Conservation (phyloP, 805 yeast genomes). For the Zygoascus flipseniorum region DNA sequence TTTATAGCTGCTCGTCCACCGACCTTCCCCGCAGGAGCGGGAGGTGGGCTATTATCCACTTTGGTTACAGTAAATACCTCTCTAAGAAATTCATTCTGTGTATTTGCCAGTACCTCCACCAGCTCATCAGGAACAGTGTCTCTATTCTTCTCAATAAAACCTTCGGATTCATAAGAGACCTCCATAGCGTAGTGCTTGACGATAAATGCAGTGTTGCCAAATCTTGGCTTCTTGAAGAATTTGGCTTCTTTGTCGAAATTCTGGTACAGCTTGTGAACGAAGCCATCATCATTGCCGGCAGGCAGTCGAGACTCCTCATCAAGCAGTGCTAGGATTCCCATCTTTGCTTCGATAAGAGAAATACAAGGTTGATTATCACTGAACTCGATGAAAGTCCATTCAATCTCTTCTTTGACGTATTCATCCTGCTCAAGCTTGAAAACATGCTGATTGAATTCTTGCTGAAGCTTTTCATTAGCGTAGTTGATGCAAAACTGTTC, state of each 20-base stretch:
- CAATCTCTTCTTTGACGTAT: slow-evolving; percentile 82
- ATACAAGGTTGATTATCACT: slow-evolving; percentile 97
- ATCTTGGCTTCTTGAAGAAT: slow-evolving; percentile 86
- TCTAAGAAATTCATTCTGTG: slow-evolving; percentile 58
- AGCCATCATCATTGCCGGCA: slow-evolving; percentile 83
- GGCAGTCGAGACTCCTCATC: slow-evolving; percentile 96
- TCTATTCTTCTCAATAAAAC: slow-evolving; percentile 93
- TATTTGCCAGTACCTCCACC: slow-evolving; percentile 66
- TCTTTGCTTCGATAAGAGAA: slow-evolving; percentile 75
- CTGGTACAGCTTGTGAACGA: slow-evolving; percentile 85
- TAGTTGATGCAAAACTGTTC: slow-evolving; percentile 94
- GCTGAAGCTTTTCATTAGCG: slow-evolving; percentile 74
- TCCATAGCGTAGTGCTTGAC: slow-evolving; percentile 93
- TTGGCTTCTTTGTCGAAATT: slow-evolving; percentile 71
- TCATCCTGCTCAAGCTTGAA: slow-evolving; percentile 96
- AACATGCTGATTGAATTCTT: slow-evolving; percentile 94
- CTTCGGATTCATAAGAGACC: slow-evolving; percentile 85
- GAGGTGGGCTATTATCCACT: slow-evolving; percentile 45
- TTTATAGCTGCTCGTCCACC: slow-evolving; percentile 37
- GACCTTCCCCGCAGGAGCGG: slow-evolving; percentile 32
- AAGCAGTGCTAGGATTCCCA: slow-evolving; percentile 79
- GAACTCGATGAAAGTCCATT: slow-evolving; percentile 94
- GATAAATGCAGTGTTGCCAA: slow-evolving; percentile 84
- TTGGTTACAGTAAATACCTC: slow-evolving; percentile 52
- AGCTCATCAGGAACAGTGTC: slow-evolving; percentile 97